Evolutionary conservation across 2,329 filamentous ascomycete species (phyloP).

Genomic region (Chaetomium strumarium): DNA sequence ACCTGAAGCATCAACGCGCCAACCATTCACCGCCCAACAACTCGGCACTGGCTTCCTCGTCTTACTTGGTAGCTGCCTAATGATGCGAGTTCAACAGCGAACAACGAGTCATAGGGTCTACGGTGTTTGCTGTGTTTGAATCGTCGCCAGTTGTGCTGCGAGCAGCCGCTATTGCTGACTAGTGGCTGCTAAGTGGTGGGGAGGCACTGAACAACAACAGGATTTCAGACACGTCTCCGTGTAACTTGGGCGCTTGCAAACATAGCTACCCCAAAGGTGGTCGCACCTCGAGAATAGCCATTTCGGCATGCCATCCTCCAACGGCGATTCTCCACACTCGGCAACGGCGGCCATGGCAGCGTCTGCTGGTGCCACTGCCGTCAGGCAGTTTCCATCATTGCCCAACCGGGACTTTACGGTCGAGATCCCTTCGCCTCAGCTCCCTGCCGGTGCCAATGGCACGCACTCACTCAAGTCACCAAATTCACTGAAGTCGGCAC

Average conservation of each 20-base stretch:
- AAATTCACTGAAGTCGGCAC: slow-evolving; percentile 41
- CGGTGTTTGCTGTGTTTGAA: slow-evolving; percentile 15
- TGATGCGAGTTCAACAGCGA: slow-evolving; percentile 19
- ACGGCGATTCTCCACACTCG: slow-evolving; percentile 47
- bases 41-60: slow-evolving; percentile 4
- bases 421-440: slow-evolving; percentile 42
- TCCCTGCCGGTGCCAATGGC: slow-evolving; percentile 37
- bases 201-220: neutral
- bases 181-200: slow-evolving; percentile 7
- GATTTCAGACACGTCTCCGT: neutral
- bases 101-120: slow-evolving; percentile 11
- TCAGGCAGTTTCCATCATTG: slow-evolving; percentile 40
- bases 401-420: slow-evolving; percentile 45
- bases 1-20: slow-evolving; percentile 2
- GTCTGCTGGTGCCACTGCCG: slow-evolving; percentile 33
- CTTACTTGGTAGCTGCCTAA: slow-evolving; percentile 7
- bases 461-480: slow-evolving; percentile 46
- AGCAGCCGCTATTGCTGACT: neutral
- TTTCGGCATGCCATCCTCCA: slow-evolving; percentile 46
- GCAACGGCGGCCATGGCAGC: slow-evolving; percentile 30
- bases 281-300: too few relatives aligned
- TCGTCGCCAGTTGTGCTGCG: slow-evolving; percentile 2
- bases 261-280: neutral
- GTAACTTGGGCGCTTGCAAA: neutral
- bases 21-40: neutral